Evolutionary conservation across 441 rosid genomes (phyloP), one percentile per base, ranked within the genome.

Genomic region (Omphalea diandra): DNA sequence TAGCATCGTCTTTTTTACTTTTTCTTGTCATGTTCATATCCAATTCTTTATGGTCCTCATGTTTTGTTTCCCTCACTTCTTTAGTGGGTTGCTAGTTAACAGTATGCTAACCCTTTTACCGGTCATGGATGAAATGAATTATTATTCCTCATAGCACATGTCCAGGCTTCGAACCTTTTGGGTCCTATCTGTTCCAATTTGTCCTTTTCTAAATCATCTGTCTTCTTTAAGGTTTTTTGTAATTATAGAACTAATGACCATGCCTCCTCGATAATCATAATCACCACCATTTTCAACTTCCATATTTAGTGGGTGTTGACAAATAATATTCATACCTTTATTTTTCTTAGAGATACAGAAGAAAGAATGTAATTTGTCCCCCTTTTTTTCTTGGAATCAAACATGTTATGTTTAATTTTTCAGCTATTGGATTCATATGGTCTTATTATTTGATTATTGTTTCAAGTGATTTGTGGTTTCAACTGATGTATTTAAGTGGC

Each of bases 61-160:
- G 75, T 63, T 71, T 27, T 80, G 69, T 73, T 64, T 32, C 18
- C 56, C 32, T 53, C 46, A 55, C 73, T 65, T 55, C 38, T 35
- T 80, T 62, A 35, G 83, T 79, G 69, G 80, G 76, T 74, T 78
- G 67, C 61, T 58, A 67, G 63, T 72, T 7, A 71, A 55, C 58
- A 49, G 43, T 55, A n/a, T 60, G 60, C 69, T 70, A 62, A 58
- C 80, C 29, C 20, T 35, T 52, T 49, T 64, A 56, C 65, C 74
- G 60, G 68, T 78, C 70, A 63, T 76, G 73, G 79, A 66, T 57
- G 71, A 69, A 70, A 63, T 76, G 72, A 70, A 72, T 73, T 22
- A 71, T 80, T 81, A 43, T 54, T 78, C 60, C 66, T 56, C 65
- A 49, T 60, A 72, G 75, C 85, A 83, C 78, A 80, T 82, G 84